Base-by-base conservation (phyloP, 2,329 filamentous ascomycete genomes). In the Penicillium sp. region DNA sequence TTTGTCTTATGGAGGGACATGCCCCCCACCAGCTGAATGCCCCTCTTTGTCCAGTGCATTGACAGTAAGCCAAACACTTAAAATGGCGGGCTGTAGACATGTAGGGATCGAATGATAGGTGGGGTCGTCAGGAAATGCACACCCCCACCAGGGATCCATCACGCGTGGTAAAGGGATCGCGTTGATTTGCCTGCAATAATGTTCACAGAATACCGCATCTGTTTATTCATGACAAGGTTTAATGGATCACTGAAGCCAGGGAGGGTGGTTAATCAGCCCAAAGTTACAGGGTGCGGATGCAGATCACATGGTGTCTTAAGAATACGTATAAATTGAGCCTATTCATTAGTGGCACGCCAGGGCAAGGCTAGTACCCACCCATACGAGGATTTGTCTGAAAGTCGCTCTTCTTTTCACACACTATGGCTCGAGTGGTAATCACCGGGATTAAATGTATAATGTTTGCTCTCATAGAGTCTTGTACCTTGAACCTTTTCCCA, bases 401-500 rank as follows among this genome's bases (percentile, higher is more conserved):
- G 25, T 7, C 9, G 8, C 3, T 21, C 9, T 53, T 45, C 21
- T 40, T 21, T 29, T 52, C 2, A 31, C 27, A 56, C 15, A 62
- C 10, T 54, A 59, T 64, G n/a, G 57, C 58, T 15, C n/a, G 21
- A 23, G 62, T 57, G 9, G 17, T 25, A 19, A 60, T 43, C 4
- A 49, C 53, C n/a, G 42, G 46, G n/a, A 59, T 41, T 0, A 57
- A n/a, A 35, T 58, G 41, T 13, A 49, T 17, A 3, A 23, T 42
- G 23, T 54, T 57, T 10, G 64, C 33, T 38, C 19, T 61, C 40
- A 38, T 55, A 61, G 8, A 58, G 40, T 10, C 13, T 9, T 13
- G 50, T 50, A 10, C 53, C 57, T 40, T 58, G 49, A 8, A 17
- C 1, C 13, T 31, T 31, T 31, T 4, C 29, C 12, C 59, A 61